Conservation (phyloP, 1,284 basidiomycete species). For the Earliella scabrosa region DNA sequence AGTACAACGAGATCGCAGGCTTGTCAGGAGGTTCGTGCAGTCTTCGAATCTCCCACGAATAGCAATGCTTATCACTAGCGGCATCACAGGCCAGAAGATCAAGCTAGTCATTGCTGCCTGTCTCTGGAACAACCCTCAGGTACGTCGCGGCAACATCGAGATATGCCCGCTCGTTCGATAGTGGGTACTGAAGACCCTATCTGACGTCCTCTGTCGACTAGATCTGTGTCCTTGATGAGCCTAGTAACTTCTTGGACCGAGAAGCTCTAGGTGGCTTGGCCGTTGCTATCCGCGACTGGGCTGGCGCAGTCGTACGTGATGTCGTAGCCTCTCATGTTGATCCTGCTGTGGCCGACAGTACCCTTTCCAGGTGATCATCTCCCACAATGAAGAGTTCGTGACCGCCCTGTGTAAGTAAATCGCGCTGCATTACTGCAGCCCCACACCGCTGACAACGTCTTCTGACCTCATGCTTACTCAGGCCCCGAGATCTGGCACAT, state of each 20-base stretch:
- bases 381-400: constrained; percentile 94
- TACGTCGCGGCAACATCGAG: constrained; percentile 35
- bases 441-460: not conserved
- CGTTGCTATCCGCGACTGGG: constrained; percentile 96
- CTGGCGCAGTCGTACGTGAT: constrained; percentile 82
- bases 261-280: constrained; percentile 92
- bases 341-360: constrained; percentile 22
- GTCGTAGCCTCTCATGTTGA: constrained; percentile 20
- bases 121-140: constrained; percentile 94
- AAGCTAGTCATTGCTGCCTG: constrained; percentile 96
- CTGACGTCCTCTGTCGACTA: constrained; percentile 24
- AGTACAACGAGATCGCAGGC: constrained; percentile 95
- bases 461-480: constrained; percentile 34
- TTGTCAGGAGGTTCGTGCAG: constrained; percentile 73
- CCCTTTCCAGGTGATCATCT: constrained; percentile 82
- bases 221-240: constrained; percentile 89
- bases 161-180: not conserved
- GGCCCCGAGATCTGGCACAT: constrained; percentile 86
- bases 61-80: not conserved
- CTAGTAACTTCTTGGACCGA: constrained; percentile 96
- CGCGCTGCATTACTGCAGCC: not conserved
- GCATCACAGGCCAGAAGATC: constrained; percentile 83
- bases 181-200: not conserved
- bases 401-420: constrained; percentile 77
- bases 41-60: not conserved